These are phyloP conservation scores for Globisporangium alternatum DNA, from an alignment of 352 stramenopile species.

Conservation along the genomic window DNA sequence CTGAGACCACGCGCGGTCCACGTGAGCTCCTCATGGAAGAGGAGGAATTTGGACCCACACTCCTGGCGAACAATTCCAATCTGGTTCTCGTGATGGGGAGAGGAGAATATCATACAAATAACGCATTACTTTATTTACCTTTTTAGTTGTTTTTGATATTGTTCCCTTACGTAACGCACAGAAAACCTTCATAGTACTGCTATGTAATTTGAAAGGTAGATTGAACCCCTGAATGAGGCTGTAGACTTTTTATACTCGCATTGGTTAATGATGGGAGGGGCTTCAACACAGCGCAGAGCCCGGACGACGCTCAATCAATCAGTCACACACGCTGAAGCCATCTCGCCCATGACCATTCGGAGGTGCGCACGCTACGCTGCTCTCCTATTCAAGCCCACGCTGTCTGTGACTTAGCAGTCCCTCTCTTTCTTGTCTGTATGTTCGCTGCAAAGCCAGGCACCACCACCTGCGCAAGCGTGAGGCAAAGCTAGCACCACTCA, in stretches of 20 bases:
- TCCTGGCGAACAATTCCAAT: neutral
- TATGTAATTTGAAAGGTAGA: neutral
- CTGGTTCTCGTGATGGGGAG: neutral
- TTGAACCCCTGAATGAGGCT: neutral
- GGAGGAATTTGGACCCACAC: neutral
- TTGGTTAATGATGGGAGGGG: slow-evolving; percentile 2
- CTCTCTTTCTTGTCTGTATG: neutral
- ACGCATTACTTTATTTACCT: neutral
- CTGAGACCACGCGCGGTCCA: neutral
- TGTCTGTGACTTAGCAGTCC: too few relatives aligned
- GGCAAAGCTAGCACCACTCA: neutral
- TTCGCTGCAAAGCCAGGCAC: neutral
- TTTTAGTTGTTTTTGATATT: neutral
- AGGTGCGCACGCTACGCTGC: neutral
- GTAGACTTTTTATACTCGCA: slow-evolving; percentile 10
- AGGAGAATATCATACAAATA: neutral
- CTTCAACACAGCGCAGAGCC: slow-evolving; percentile 4
- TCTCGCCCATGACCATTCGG: neutral
- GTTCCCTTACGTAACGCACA: neutral
- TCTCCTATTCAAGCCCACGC: neutral
- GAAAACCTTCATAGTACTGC: neutral
- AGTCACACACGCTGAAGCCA: neutral
- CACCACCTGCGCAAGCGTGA: neutral
- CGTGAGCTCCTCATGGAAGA: neutral
- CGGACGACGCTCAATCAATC: neutral